These are phyloP conservation scores for Dryas octopetala DNA, from an alignment of 306 rosid species.

Conservation along the genomic window DNA sequence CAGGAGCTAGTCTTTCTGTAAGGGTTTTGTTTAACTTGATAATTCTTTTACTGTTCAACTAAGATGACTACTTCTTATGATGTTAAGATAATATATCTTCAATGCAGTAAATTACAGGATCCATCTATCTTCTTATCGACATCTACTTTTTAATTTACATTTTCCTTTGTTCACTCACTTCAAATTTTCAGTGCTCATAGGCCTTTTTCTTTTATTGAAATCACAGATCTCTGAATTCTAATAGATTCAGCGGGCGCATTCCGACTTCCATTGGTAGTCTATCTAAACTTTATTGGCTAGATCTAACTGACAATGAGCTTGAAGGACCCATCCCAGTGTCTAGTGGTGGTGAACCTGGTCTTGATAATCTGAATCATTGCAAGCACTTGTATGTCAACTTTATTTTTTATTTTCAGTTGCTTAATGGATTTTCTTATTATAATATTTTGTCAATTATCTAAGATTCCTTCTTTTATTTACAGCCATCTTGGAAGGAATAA, in stretches of 20 bases:
- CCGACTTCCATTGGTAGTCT: constrained; percentile 43
- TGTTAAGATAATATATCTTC: too few species aligned
- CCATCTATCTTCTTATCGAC: too few species aligned
- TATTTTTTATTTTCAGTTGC: not conserved
- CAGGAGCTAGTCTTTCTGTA: constrained; percentile 25
- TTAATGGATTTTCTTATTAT: not conserved
- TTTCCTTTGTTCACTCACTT: too few species aligned
- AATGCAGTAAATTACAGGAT: too few species aligned
- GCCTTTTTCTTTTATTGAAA: too few species aligned
- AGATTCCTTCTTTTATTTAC: not conserved
- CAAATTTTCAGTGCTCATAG: too few species aligned
- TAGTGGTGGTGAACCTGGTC: constrained; percentile 20
- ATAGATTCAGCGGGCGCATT: constrained; percentile 31
- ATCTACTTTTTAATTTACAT: too few species aligned
- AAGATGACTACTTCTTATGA: too few species aligned
- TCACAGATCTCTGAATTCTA: constrained; percentile 41
- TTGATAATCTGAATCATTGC: constrained; percentile 21
- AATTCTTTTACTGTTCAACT: too few species aligned
- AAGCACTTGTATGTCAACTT: constrained; percentile 43
- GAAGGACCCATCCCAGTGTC: constrained; percentile 42
- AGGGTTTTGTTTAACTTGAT: too few species aligned
- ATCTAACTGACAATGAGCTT: constrained; percentile 41
- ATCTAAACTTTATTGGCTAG: constrained; percentile 42
- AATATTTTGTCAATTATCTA: too few species aligned
- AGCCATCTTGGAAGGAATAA: constrained; percentile 65